A percentile compares a stretch with the other conserved stretches of the same genome.
Evolutionary conservation across 768 basidiomycete species (phyloP).

Genomic region (Goffeauzyma gilvescens): DNA sequence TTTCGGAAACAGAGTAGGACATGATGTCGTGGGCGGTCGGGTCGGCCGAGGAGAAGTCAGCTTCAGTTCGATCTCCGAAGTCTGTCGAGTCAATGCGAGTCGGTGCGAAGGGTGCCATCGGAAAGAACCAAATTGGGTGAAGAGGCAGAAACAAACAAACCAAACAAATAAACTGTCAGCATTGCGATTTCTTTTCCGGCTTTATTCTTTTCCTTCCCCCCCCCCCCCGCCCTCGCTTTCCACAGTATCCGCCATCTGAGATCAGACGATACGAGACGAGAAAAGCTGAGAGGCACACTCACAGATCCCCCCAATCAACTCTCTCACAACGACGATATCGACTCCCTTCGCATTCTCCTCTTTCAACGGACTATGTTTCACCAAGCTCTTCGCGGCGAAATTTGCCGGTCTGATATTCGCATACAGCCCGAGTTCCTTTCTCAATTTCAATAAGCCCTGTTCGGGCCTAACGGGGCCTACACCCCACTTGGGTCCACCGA

Average conservation of each 20-base stretch:
- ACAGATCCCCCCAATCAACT: slow-evolving; percentile 82
- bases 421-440: slow-evolving; percentile 84
- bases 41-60: slow-evolving; percentile 45
- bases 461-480: slow-evolving; percentile 81
- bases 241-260: no score
- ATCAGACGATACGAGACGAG: no score
- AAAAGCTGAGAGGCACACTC: slow-evolving; percentile 6
- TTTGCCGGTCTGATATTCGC: slow-evolving; percentile 95
- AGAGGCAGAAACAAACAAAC: no score
- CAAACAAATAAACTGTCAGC: no score
- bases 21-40: slow-evolving; percentile 72
- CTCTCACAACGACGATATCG: slow-evolving; percentile 82
- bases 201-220: no score
- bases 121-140: no score
- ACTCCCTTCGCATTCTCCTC: slow-evolving; percentile 55
- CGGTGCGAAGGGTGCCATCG: no score
- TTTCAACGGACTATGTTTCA: slow-evolving; percentile 74
- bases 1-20: slow-evolving; percentile 77
- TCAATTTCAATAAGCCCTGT: slow-evolving; percentile 64
- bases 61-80: slow-evolving; percentile 84
- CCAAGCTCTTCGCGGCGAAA: slow-evolving; percentile 76
- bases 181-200: no score
- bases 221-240: no score
- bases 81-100: slow-evolving; percentile 35
- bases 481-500: slow-evolving; percentile 99